These are phyloP conservation scores for Gaeumannomyces tritici DNA, from an alignment of 2,329 filamentous ascomycete genomes.

Conservation along the genomic window DNA sequence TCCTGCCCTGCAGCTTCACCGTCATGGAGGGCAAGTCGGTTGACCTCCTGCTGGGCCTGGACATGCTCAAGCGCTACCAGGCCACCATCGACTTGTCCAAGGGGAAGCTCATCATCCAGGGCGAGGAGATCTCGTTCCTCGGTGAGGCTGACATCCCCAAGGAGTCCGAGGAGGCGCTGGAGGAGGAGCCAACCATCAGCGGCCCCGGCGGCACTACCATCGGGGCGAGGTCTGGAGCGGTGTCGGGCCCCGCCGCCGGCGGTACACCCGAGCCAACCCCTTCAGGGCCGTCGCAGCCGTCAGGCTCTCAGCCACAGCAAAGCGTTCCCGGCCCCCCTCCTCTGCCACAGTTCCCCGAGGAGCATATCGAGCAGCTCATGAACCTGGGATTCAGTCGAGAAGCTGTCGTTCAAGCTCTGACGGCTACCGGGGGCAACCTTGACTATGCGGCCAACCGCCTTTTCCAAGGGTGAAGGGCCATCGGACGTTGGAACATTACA, in stretches of 20 bases:
- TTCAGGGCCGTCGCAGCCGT: conserved; percentile 12
- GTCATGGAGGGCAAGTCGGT: conserved; percentile 99
- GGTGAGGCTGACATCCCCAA: conserved; percentile 93
- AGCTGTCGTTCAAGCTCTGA: conserved; percentile 69
- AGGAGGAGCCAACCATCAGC: conserved; percentile 72
- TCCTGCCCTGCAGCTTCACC: conserved; percentile 90
- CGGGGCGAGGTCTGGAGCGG: conserved; percentile 71
- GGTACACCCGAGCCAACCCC: conserved; percentile 9
- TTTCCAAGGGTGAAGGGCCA: conserved; percentile 37
- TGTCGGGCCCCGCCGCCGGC: conserved; percentile 41
- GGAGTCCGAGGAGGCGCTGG: conserved; percentile 59
- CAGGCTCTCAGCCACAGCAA: conserved; percentile 12
- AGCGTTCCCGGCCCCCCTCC: conserved; percentile 17
- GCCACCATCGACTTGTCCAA: conserved; percentile 81
- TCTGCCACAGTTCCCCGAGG: conserved; percentile 37
- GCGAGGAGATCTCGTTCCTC: conserved; percentile 79
- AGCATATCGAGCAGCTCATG: conserved; percentile 66
- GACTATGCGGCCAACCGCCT: conserved; percentile 81
- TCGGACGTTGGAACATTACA: neutral
- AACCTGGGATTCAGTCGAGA: conserved; percentile 68
- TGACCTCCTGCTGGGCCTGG: conserved; percentile 82
- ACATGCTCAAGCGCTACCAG: conserved; percentile 96
- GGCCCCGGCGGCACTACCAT: conserved; percentile 87
- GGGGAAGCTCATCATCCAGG: conserved; percentile 80
- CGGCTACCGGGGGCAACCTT: conserved; percentile 76